Evolutionary conservation across 805 yeast genomes (phyloP).

Genomic region (Lipomyces oligophaga): DNA sequence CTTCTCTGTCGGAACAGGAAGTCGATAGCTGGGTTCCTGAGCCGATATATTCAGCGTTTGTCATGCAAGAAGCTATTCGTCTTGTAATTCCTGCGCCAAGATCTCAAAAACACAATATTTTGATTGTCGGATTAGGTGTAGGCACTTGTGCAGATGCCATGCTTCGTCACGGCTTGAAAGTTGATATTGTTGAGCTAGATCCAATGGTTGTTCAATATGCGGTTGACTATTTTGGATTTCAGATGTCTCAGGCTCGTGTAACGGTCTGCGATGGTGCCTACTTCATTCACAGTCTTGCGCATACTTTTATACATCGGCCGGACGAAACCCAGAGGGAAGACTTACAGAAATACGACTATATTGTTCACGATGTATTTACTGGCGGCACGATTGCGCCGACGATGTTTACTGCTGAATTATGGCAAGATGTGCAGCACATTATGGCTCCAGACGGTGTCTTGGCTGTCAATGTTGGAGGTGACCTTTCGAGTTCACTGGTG

Average conservation of each 20-base stretch:
- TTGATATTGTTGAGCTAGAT: slow-evolving; percentile 23
- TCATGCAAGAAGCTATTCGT: slow-evolving; percentile 23
- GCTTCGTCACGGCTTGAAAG: slow-evolving; percentile 9
- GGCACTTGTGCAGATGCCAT: slow-evolving; percentile 23
- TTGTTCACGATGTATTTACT: slow-evolving; percentile 25
- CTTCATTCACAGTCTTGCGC: slow-evolving; percentile 7
- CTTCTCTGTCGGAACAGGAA: neutral
- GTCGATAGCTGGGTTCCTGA: slow-evolving; percentile 11
- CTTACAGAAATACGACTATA: slow-evolving; percentile 16
- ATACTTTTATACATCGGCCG: neutral
- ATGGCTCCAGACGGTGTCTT: slow-evolving; percentile 23
- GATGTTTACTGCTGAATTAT: slow-evolving; percentile 21
- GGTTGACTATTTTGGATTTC: slow-evolving; percentile 17
- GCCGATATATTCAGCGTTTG: slow-evolving; percentile 23
- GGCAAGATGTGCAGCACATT: slow-evolving; percentile 14
- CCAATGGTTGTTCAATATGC: slow-evolving; percentile 18
- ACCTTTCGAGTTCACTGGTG: slow-evolving; percentile 4
- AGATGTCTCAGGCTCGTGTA: slow-evolving; percentile 6
- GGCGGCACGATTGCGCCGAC: slow-evolving; percentile 23
- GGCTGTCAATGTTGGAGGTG: slow-evolving; percentile 25
- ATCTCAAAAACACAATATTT: slow-evolving; percentile 7
- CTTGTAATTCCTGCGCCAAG: slow-evolving; percentile 20
- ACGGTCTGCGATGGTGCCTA: slow-evolving; percentile 13
- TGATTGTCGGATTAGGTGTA: slow-evolving; percentile 24
- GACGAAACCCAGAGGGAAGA: slow-evolving; percentile 2